Conservation (phyloP, 1,284 basidiomycete species). For the Heliocybe sulcata region DNA sequence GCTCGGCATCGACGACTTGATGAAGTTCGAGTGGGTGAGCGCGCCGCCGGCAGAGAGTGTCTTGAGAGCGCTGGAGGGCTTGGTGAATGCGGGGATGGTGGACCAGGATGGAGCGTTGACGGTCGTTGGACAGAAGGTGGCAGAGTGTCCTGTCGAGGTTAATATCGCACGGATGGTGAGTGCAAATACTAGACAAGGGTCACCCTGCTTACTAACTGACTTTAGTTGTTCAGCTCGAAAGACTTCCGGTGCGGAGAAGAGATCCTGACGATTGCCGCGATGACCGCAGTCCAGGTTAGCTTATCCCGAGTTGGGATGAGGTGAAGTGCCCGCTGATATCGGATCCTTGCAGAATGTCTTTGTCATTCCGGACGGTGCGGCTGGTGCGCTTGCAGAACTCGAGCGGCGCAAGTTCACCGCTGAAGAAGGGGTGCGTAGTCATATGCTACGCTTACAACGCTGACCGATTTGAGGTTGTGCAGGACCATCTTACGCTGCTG, state of each 20-base stretch:
- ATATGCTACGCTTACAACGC: not conserved
- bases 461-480: constrained; percentile 4
- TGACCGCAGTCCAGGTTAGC: constrained; percentile 83
- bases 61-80: constrained; percentile 72
- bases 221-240: constrained; percentile 78
- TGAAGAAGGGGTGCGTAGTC: constrained; percentile 78
- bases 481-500: constrained; percentile 89
- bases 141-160: constrained; percentile 75
- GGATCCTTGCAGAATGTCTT: constrained; percentile 66
- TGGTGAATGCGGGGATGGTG: constrained; percentile 66
- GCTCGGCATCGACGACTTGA: constrained; percentile 91
- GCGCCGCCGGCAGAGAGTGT: constrained; percentile 85
- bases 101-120: constrained; percentile 64
- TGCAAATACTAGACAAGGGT: constrained; percentile 14
- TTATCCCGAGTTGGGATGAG: not conserved
- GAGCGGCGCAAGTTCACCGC: constrained; percentile 93
- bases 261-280: constrained; percentile 91
- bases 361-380: constrained; percentile 77
- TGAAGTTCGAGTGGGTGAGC: constrained; percentile 92
- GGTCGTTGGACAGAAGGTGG: constrained; percentile 58
- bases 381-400: constrained; percentile 80
- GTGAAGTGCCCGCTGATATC: not conserved
- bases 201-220: constrained; percentile 3
- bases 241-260: constrained; percentile 87
- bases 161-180: constrained; percentile 70